Evolutionary conservation across 345 rosid genomes (phyloP), one percentile per base, ranked within the genome.

Genomic region (Raphanus raphanistrum): DNA sequence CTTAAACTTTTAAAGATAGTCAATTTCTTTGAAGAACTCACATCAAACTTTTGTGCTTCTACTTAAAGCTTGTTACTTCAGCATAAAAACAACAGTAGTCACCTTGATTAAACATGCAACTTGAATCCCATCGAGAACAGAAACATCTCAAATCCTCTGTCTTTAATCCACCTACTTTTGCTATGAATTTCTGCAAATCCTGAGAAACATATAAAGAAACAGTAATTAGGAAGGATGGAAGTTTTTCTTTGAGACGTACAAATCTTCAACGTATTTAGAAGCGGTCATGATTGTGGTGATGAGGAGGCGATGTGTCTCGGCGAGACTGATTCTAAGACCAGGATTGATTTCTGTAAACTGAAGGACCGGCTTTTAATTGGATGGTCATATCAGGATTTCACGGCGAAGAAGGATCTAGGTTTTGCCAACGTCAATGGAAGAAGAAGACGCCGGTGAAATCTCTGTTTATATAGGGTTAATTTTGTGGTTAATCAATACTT

Each of bases 1-100:
- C 82, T 84, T 78, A 91, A 92, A 87, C 94, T 76, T 91, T 91
- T 3, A 92, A 87, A 45, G 90, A 83, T 45, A 88, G 82, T 80
- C 87, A 73, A 85, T 89, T 91, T 43, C 87, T 90, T 83, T 89
- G 94, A 80, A 88, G 82, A 48, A 88, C 97, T 4, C 91, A 58
- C 66, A 16, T 13, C 7, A 33, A 57, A 63, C 48, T 8, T 61
- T 60, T 6, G 16, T 29, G 63, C 35, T 15, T 57, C n/a, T 17
- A 76, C 41, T 48, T 61, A 54, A 21, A 5, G 17, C 43, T 28
- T 28, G 2, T 31, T 1, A 64, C 13, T 25, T 66, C 45, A 50
- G 45, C 81, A 65, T 13, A 54, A 27, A 9, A 27, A n/a, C 68
- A 45, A 66, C 63, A 77, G 33, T 52, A 69, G 61, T 21, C 21